A percentile compares a stretch with the other conserved stretches of the same genome.
Evolutionary conservation across 1,139 yeast species (phyloP).

Genomic region (Debaryomyces sp.): DNA sequence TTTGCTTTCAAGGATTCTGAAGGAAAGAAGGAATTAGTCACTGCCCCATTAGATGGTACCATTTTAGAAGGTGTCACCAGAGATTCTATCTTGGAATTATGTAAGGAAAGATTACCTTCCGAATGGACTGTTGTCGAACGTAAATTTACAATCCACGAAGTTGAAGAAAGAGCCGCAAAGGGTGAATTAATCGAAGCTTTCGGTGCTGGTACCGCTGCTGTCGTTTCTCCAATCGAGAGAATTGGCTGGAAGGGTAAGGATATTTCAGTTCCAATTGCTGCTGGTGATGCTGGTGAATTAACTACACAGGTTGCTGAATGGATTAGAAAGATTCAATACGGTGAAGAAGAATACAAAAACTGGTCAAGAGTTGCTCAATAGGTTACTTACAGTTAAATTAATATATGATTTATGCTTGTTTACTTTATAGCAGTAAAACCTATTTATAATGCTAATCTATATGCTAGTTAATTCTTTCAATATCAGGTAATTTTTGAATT

Average conservation of each 20-base stretch:
- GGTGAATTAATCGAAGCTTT: constrained; percentile 93
- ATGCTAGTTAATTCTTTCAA: constrained; percentile 22
- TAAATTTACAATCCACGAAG: constrained; percentile 77
- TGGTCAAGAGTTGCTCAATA: constrained; percentile 56
- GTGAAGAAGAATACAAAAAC: constrained; percentile 65
- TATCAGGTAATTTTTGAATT: constrained; percentile 66
- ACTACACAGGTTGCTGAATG: constrained; percentile 77
- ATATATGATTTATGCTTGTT: constrained; percentile 3
- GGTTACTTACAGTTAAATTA: neutral
- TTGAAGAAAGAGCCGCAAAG: constrained; percentile 70
- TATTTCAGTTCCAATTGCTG: constrained; percentile 74
- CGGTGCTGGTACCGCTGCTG: constrained; percentile 97
- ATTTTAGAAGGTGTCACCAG: constrained; percentile 96
- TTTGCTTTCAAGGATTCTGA: constrained; percentile 73
- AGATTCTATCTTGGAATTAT: constrained; percentile 78
- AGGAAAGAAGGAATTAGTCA: constrained; percentile 89
- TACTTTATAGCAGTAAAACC: neutral
- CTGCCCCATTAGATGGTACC: constrained; percentile 97
- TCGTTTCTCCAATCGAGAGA: constrained; percentile 88
- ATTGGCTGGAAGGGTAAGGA: constrained; percentile 78
- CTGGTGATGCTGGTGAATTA: constrained; percentile 82
- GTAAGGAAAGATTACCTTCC: constrained; percentile 71
- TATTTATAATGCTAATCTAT: constrained; percentile 6
- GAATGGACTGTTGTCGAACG: constrained; percentile 87
- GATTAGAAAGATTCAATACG: constrained; percentile 90